A percentile compares a stretch with the other conserved stretches of the same genome.
These are phyloP conservation scores for Beta lomatogona DNA, from an alignment of 179 eudicot species.

Conservation along the genomic window DNA sequence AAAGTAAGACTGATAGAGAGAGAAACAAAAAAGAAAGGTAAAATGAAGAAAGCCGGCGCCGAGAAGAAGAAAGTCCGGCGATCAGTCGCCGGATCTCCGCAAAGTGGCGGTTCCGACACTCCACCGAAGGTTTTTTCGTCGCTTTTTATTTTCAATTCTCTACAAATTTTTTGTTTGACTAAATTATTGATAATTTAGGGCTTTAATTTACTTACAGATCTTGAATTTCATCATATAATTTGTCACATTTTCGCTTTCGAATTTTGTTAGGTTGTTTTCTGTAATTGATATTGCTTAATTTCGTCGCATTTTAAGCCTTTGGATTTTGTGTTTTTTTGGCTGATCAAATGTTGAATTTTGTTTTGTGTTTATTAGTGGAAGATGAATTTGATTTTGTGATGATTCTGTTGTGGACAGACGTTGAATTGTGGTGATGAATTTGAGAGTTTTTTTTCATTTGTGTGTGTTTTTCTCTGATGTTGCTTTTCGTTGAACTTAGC, in stretches of 20 bases:
- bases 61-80: slow-evolving; percentile 79
- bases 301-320: background rate
- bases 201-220: slow-evolving; percentile 21
- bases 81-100: slow-evolving; percentile 49
- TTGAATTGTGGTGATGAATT: background rate
- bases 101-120: slow-evolving; percentile 45
- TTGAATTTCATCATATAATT: background rate
- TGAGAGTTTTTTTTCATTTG: too few relatives aligned
- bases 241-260: background rate
- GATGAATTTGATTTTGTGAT: background rate
- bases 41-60: slow-evolving; percentile 70
- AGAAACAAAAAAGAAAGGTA: slow-evolving; percentile 11
- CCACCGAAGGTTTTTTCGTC: slow-evolving; percentile 50
- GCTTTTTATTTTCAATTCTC: background rate
- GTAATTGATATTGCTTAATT: too few relatives aligned
- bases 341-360: background rate
- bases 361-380: background rate
- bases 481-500: background rate
- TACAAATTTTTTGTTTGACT: too few relatives aligned
- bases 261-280: background rate
- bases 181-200: background rate
- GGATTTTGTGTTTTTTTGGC: background rate
- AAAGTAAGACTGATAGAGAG: background rate
- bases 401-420: background rate
- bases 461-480: too few relatives aligned